Evolutionary conservation across 1,139 yeast genomes (phyloP).

Genomic region (Hemisphaericaspora xylanilytica): DNA sequence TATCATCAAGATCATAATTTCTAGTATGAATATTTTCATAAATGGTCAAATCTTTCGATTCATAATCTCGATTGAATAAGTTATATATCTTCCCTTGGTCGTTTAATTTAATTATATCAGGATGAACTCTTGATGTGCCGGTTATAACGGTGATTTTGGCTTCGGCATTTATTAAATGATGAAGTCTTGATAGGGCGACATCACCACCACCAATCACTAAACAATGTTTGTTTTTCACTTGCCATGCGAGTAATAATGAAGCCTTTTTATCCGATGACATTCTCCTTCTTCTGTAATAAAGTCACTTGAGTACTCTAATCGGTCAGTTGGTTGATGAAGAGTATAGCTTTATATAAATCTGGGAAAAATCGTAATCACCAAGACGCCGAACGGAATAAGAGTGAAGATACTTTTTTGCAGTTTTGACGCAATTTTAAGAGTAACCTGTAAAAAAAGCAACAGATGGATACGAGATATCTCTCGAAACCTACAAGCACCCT

Average conservation of each 20-base stretch:
- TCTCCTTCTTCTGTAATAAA: background rate
- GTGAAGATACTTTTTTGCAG: too few species aligned
- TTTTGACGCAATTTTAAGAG: too few species aligned
- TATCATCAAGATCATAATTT: conserved; percentile 18
- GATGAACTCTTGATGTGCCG: conserved; percentile 43
- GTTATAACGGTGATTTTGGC: conserved; percentile 71
- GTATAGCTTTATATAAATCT: too few species aligned
- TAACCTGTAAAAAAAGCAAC: too few species aligned
- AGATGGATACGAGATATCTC: too few species aligned
- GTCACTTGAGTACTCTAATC: too few species aligned
- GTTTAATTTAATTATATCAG: conserved; percentile 38
- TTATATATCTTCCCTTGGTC: conserved; percentile 42
- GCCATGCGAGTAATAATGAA: conserved; percentile 71
- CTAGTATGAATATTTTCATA: conserved; percentile 32
- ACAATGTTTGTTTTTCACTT: conserved; percentile 61
- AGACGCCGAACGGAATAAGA: too few species aligned
- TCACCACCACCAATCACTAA: conserved; percentile 81
- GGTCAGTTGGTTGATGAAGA: too few species aligned
- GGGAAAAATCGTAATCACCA: too few species aligned
- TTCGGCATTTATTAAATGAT: conserved; percentile 64
- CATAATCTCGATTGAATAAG: conserved; percentile 41
- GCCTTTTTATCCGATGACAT: conserved; percentile 36
- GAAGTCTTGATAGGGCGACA: conserved; percentile 71
- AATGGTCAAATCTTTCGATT: conserved; percentile 46
- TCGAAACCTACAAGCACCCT: too few species aligned